Percentiles rank a stretch among this genome's conserved stretches.
Evolutionary conservation across 306 rosid species (phyloP).

Genomic region (Inga oerstediana): DNA sequence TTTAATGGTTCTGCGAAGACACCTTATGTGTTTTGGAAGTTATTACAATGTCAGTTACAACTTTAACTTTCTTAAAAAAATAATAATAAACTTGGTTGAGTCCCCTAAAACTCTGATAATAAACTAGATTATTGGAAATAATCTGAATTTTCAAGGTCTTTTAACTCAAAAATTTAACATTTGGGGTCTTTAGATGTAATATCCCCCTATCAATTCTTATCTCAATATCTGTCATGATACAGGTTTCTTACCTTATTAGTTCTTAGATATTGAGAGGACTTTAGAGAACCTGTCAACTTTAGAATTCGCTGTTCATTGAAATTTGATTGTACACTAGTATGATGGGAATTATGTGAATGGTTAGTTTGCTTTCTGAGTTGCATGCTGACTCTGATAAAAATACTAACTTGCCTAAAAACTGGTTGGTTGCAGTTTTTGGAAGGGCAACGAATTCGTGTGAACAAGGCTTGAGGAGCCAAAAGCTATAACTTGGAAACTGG

Average conservation of each 20-base stretch:
- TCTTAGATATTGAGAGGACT: constrained; percentile 12
- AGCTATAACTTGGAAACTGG: constrained; percentile 29
- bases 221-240: neutral
- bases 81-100: neutral
- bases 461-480: constrained; percentile 63
- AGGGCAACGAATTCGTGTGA: constrained; percentile 84
- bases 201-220: neutral
- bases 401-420: neutral
- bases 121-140: neutral
- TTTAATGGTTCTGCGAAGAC: neutral
- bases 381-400: constrained; percentile 4
- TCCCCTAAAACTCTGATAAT: neutral
- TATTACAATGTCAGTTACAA: neutral
- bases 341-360: constrained; percentile 12
- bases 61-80: neutral
- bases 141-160: neutral
- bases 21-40: neutral
- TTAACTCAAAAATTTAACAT: neutral
- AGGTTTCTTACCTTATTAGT: constrained; percentile 16
- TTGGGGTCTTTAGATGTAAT: neutral
- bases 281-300: constrained; percentile 2
- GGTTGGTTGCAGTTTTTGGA: constrained; percentile 72
- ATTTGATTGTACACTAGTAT: constrained; percentile 22
- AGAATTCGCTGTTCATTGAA: constrained; percentile 21
- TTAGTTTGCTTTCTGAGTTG: constrained; percentile 26